These are phyloP conservation scores for Rutstroemia sp. DNA, from an alignment of 2,329 filamentous ascomycete genomes.

Conservation along the genomic window DNA sequence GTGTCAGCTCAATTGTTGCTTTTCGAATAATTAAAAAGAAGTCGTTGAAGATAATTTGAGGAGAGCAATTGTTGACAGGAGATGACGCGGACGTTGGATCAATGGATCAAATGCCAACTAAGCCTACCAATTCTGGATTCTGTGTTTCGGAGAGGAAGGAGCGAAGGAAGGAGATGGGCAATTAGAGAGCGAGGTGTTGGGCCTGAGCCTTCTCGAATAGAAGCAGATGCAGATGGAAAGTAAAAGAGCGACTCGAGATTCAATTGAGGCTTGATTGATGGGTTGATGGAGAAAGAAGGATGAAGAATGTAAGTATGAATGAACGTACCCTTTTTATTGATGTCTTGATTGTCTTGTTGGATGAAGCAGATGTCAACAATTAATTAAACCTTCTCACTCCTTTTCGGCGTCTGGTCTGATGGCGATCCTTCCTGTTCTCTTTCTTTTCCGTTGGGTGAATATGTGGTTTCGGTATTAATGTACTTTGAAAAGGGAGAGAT, in stretches of 20 bases:
- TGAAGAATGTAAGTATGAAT: neutral
- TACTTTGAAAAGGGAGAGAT: neutral
- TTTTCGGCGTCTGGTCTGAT: neutral
- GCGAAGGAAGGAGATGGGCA: neutral
- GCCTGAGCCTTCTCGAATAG: neutral
- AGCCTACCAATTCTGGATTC: neutral
- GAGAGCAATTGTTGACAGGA: neutral
- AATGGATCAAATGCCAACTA: neutral
- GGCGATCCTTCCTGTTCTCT: neutral
- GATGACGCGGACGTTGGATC: neutral
- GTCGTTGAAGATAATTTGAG: conserved; percentile 2
- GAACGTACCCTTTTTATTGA: neutral
- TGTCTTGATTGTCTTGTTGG: neutral
- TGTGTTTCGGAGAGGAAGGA: neutral
- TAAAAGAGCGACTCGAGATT: neutral
- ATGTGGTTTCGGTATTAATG: conserved; percentile 1
- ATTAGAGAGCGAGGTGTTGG: neutral
- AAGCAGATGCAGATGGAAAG: no score
- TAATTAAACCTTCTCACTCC: neutral
- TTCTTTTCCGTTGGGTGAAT: neutral
- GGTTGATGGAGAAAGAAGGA: neutral
- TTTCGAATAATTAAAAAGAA: conserved; percentile 4
- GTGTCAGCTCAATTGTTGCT: conserved; percentile 1
- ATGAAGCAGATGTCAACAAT: neutral
- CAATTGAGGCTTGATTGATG: neutral